Percentiles rank a stretch among this genome's conserved stretches.
phyloP scores from a whole-genome alignment of 208 protist species.

The Acanthamoeba sp. region DNA sequence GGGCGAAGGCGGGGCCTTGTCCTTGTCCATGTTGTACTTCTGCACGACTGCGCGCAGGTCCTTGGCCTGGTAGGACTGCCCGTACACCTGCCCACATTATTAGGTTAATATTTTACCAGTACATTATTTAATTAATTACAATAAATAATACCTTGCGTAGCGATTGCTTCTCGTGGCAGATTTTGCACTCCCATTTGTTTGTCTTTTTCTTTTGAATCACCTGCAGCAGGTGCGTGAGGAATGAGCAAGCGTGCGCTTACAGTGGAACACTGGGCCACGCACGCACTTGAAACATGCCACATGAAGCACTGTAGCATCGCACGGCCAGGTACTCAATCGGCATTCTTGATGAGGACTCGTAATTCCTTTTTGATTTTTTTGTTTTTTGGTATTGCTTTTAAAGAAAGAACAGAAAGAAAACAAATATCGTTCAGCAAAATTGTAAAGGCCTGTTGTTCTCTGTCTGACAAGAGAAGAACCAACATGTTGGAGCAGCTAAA shows the following conservation, averaged over 20 bases:
- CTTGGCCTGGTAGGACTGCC: conserved; percentile 57
- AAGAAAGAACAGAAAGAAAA: no score
- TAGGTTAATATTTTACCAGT: conserved; percentile 1
- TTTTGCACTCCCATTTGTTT: conserved; percentile 67
- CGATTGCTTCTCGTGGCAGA: conserved; percentile 70
- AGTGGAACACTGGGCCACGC: no score
- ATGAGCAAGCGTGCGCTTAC: no score
- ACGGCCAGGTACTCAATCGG: conserved; percentile 40
- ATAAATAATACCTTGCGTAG: conserved; percentile 48
- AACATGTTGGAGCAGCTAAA: conserved; percentile 50
- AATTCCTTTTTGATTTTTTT: no score
- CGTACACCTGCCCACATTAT: conserved; percentile 38
- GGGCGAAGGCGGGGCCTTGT: not conserved
- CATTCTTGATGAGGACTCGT: not conserved
- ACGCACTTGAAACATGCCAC: conserved; percentile 67
- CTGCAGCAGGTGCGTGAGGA: not conserved
- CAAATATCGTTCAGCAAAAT: no score
- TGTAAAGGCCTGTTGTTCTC: no score
- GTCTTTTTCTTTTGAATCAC: conserved; percentile 58
- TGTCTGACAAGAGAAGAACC: no score
- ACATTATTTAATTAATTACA: not conserved
- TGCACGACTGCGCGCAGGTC: conserved; percentile 44
- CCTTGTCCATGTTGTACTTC: conserved; percentile 74
- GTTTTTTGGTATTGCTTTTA: no score
- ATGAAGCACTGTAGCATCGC: conserved; percentile 19